Conservation (phyloP, 2,329 filamentous ascomycete species). For the Didymella exigua region DNA sequence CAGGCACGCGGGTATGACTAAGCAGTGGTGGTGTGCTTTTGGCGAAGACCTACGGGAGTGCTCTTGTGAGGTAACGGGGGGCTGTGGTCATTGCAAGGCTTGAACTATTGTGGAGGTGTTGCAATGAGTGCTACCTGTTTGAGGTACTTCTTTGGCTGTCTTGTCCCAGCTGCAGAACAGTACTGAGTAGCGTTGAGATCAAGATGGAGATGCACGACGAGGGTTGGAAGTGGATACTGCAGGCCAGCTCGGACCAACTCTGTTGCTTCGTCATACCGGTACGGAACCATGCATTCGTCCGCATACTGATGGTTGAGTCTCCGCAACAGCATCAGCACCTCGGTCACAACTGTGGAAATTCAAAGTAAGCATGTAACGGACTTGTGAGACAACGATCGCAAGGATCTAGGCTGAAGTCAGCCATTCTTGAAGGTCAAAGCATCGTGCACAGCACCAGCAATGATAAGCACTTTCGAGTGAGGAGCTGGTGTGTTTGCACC, state of each 20-base stretch:
- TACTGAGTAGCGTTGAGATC: background rate
- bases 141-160: background rate
- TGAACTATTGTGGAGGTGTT: background rate
- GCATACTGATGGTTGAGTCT: background rate
- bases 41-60: conserved; percentile 35
- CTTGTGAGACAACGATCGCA: background rate
- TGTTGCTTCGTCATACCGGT: conserved; percentile 12
- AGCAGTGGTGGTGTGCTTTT: conserved; percentile 21
- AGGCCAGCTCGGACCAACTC: conserved; percentile 12
- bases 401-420: background rate
- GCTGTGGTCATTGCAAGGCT: conserved; percentile 9
- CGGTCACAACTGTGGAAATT: background rate
- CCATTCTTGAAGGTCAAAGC: background rate
- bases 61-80: conserved; percentile 21
- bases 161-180: background rate
- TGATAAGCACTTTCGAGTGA: background rate
- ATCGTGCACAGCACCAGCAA: background rate
- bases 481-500: conserved; percentile 6
- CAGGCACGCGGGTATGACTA: conserved; percentile 21
- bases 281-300: conserved; percentile 9
- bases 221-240: conserved; percentile 4
- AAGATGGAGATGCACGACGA: conserved; percentile 1
- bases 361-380: conserved; percentile 1
- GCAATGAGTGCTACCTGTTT: background rate
- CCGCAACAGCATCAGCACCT: conserved; percentile 10